Conservation (phyloP, 73 alveolate genomes). For the Paramecium octaurelia region DNA sequence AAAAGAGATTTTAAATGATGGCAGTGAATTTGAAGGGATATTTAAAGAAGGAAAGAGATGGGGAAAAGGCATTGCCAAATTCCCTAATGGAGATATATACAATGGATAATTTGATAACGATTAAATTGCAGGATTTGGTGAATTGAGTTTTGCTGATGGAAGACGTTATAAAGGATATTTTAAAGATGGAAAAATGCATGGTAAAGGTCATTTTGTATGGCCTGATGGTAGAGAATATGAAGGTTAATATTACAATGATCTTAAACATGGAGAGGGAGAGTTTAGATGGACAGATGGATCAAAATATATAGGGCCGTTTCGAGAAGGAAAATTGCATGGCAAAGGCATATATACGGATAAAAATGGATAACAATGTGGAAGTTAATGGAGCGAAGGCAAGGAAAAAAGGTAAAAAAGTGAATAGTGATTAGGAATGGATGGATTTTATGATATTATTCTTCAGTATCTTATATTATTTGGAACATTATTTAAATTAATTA, state of each 20-base stretch:
- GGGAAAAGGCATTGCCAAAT: slow-evolving; percentile 57
- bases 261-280: slow-evolving; percentile 63
- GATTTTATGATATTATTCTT: not conserved
- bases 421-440: not conserved
- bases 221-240: slow-evolving; percentile 46
- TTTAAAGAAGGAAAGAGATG: slow-evolving; percentile 54
- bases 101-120: slow-evolving; percentile 63
- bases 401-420: not conserved
- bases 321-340: slow-evolving; percentile 71
- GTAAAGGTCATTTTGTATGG: slow-evolving; percentile 49
- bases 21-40: not conserved
- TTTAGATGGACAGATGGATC: slow-evolving; percentile 71
- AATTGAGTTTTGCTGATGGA: slow-evolving; percentile 23
- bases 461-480: not conserved
- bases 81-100: slow-evolving; percentile 63
- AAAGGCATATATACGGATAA: slow-evolving; percentile 66
- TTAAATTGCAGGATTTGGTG: not conserved
- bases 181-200: slow-evolving; percentile 42
- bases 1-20: not conserved
- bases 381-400: slow-evolving; percentile 21
- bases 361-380: not conserved
- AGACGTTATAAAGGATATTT: slow-evolving; percentile 36
- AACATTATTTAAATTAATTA: not conserved
- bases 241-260: slow-evolving; percentile 26
- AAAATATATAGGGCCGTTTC: slow-evolving; percentile 59